Conservation (phyloP, 306 rosid species). For the Parietaria judaica region DNA sequence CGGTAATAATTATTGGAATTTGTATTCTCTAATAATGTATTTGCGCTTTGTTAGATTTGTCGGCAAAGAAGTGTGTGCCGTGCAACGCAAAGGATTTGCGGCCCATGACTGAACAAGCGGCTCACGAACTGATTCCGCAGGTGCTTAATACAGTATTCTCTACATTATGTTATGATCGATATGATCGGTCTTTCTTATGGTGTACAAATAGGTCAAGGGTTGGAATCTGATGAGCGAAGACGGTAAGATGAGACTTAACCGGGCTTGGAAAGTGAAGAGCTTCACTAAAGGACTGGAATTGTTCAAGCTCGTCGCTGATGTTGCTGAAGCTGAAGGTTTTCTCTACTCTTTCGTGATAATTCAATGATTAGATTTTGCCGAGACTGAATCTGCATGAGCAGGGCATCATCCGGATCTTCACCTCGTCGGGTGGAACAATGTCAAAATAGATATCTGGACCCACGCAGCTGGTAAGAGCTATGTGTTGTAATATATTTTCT, state of each 20-base stretch:
- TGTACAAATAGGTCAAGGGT: constrained; percentile 39
- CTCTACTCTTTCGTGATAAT: constrained; percentile 4
- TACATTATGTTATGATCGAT: neutral
- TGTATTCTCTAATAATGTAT: neutral
- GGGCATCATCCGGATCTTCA: constrained; percentile 98
- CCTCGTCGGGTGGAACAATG: constrained; percentile 83
- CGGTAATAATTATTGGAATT: too few species aligned
- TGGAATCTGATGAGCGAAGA: constrained; percentile 66
- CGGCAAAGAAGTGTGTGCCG: constrained; percentile 59
- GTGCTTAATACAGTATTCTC: constrained; percentile 14
- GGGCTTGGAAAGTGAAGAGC: constrained; percentile 65
- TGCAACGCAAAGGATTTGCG: constrained; percentile 59
- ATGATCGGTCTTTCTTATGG: neutral
- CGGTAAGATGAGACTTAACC: constrained; percentile 47
- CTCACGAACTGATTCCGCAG: constrained; percentile 46
- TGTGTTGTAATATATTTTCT: constrained; percentile 2
- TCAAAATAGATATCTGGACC: constrained; percentile 76
- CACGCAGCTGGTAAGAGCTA: constrained; percentile 62
- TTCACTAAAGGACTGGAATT: constrained; percentile 78
- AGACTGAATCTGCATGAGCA: constrained; percentile 16
- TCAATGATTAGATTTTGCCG: neutral
- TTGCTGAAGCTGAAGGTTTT: constrained; percentile 79
- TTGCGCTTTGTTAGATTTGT: constrained; percentile 37
- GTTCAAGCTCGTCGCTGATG: constrained; percentile 54
- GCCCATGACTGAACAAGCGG: constrained; percentile 63